Evolutionary conservation across 208 protist genomes (phyloP), one percentile per base, ranked within the genome.

Genomic region (Trichomonas tenax): DNA sequence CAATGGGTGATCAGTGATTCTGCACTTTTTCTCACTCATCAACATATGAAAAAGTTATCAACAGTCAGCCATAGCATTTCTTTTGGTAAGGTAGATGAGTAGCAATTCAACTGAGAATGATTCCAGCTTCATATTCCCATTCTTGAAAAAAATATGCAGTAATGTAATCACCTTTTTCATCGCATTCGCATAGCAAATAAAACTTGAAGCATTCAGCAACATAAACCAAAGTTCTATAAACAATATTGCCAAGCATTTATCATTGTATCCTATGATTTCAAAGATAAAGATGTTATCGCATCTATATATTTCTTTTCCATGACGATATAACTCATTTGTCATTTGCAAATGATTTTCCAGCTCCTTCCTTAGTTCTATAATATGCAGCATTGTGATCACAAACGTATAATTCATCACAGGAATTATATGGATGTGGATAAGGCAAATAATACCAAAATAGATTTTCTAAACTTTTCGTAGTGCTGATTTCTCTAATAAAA

Each of bases 141-240:
- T 96, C 96, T 99, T 98, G 97, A 97, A 98, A 99, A 97, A 99
- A 99, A 97, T 99, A 99, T 0, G 99, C 99, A 26, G 99, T 98
- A 88, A 97, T 98, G 97, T 99, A 98, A 88, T 98, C 98, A 23
- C 99, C 99, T 89, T 98, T 97, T 14, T 98, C 96, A 97, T 99
- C 98, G 49, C 98, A 97, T 86, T 98, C 98, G 90, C 98, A 99
- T 88, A 99, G 97, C 8, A 99, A 98, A 96, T 99, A 99, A 97
- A 99, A 99, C 4, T 99, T 97, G 97, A 99, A 99, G 0, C 98
- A 99, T 36, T 99, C 99, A 81, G 99, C 99, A 97, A 99, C 99
- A 97, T 99, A 99, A 97, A 99, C 99, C 1, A 99, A 97, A 0
- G 99, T 99, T 99, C 99, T 0, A 99, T 97, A 97, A 99, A 99